Evolutionary conservation across 176 grass and related monocot species (phyloP), one percentile per base, ranked within the genome.

Genomic region (Ensete glaucum): DNA sequence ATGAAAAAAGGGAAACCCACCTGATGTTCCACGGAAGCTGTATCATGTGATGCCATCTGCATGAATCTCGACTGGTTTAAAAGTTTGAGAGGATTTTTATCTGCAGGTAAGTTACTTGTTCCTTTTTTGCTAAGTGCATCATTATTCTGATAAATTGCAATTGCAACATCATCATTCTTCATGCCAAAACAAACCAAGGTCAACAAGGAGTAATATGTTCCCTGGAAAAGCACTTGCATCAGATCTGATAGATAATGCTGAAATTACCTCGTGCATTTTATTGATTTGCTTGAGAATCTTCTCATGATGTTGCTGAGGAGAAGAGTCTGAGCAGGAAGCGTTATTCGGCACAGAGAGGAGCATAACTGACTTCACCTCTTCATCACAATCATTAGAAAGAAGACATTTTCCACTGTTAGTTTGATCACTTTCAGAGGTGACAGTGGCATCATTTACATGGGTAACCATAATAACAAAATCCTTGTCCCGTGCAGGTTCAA

Each of bases 111-210:
- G 57, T 20, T 20, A n/a, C 17, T 60, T 6, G 17, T n/a, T 60
- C n/a, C 57, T 60, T 60, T 8, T 6, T 60, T 21, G 57, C 57
- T 60, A 60, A 21, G 17, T 21, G 57, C n/a, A 4, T 60, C 57
- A 21, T 60, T 19, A n/a, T 60, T 60, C 2, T 60, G 16, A 17
- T 19, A 19, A 60, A 60, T 20, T 60, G 57, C 19, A 60, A 20
- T 60, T 17, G 5, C n/a, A 60, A n/a, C 17, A 60, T 20, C 57
- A 60, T 8, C 15, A 20, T 60, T n/a, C 57, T 21, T 6, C 57
- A 60, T 60, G 57, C 57, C 57, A 60, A 60, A 60, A 60, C 57
- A 17, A 20, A 60, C n/a, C 57, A 60, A 60, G 57, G 57, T 60
- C 57, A 60, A 60, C 57, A n/a, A 60, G 21, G 57, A 60, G 57